Base-by-base conservation (phyloP, 108 stramenopile genomes). In the Epipyxis sp. region DNA sequence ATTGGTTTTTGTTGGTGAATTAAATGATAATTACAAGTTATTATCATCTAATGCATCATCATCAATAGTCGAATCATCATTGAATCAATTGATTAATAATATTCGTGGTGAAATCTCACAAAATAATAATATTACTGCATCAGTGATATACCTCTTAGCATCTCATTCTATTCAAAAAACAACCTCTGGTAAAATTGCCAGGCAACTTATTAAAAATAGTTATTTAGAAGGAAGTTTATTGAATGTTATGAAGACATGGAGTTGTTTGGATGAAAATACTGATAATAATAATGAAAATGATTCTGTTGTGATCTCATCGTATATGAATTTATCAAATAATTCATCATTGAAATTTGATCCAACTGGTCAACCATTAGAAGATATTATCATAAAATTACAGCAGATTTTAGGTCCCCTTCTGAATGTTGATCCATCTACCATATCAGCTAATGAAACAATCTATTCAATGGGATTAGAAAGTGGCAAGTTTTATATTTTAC, bases 101-200 rank as follows among this genome's bases (percentile, higher is more conserved):
- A 57, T 57, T 3, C 61, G 72, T 0, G 2, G 50, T n/a, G 10
- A 40, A 1, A 59, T 89, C 3, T 57, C 59, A 13, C 29, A n/a
- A 1, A 85, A 85, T 62, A 86, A 88, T 59, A 86, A 86, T n/a
- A 82, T 88, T 0, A 42, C 41, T 30, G 77, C 97, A 0, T 59
- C 89, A n/a, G 79, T 88, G 40, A 82, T 99, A 78, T 84, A 93
- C 2, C 82, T 98, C 6, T 57, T 98, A 27, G 81, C 91, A 76
- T 88, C 93, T 20, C 87, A 90, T 59, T 94, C 93, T 0, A 89
- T 97, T 6, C 94, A 94, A 1, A 99, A 99, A 83, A 99, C 98
- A 29, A 95, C 93, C 27, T 94, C 93, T 67, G 99, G 99, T 6
- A 99, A 99, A 80, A 98, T 99, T 76, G 94, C 95, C 10, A 87